These are phyloP conservation scores for Shiraia sp. DNA, from an alignment of 2,329 filamentous ascomycete species.

Conservation along the genomic window DNA sequence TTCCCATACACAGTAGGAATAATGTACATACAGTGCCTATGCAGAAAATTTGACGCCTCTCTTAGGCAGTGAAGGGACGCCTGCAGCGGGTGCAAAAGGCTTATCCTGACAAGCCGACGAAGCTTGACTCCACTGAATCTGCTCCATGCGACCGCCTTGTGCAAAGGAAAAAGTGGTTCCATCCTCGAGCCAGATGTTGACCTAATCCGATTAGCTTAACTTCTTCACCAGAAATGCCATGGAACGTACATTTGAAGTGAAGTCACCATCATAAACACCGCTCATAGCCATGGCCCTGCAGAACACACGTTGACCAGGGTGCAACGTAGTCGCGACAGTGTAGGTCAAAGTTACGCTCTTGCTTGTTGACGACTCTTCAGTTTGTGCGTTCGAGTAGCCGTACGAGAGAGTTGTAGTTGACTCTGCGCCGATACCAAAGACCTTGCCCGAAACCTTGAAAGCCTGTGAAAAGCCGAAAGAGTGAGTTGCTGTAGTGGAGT, in stretches of 20 bases:
- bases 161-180: conserved; percentile 12
- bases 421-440: conserved; percentile 18
- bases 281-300: conserved; percentile 18
- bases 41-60: neutral
- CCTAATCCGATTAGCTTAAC: conserved; percentile 4
- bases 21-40: neutral
- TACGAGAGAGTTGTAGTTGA: conserved; percentile 14
- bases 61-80: neutral
- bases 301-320: conserved; percentile 15
- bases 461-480: conserved; percentile 13
- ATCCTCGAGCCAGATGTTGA: conserved; percentile 21
- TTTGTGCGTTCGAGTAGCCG: conserved; percentile 9
- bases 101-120: conserved; percentile 15
- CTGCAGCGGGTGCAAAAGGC: neutral
- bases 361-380: conserved; percentile 3
- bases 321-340: conserved; percentile 9
- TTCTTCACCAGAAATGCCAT: neutral
- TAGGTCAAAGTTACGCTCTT: conserved; percentile 10
- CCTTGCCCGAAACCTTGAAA: conserved; percentile 16
- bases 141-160: conserved; percentile 15
- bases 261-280: conserved; percentile 15
- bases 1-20: no score
- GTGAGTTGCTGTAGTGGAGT: conserved; percentile 6
- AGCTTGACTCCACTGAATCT: conserved; percentile 17
- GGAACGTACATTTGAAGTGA: conserved; percentile 7